Evolutionary conservation across 345 rosid species (phyloP).

Genomic region (Lumnitzera racemosa): DNA sequence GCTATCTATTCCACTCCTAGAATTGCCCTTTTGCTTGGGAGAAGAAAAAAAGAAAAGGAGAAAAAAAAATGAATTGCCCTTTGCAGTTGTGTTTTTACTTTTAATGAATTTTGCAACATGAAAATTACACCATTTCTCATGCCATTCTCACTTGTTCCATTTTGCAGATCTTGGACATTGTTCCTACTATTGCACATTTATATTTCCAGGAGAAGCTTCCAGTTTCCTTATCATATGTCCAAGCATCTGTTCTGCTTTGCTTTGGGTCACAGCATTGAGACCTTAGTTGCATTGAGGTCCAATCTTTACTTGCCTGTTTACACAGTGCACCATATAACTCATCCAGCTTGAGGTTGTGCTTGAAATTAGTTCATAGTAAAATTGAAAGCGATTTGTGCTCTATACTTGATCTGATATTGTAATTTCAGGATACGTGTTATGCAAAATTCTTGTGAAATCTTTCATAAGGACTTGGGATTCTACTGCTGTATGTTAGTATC

Average conservation of each 20-base stretch:
- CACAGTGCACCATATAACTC: not conserved
- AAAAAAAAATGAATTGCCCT: no score
- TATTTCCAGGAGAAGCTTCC: constrained; percentile 87
- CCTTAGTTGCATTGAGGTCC: constrained; percentile 62
- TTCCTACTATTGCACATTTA: constrained; percentile 56
- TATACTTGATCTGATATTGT: not conserved
- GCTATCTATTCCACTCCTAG: no score
- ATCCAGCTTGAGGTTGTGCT: constrained; percentile 1
- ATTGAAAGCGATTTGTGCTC: not conserved
- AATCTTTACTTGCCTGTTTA: constrained; percentile 6
- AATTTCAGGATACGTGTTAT: not conserved
- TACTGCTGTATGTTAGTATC: no score
- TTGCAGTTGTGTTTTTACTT: no score
- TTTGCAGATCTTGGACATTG: constrained; percentile 55
- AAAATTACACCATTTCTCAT: no score
- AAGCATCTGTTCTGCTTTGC: constrained; percentile 79
- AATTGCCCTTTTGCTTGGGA: no score
- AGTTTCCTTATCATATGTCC: constrained; percentile 59
- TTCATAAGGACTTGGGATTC: no score
- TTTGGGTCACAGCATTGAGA: constrained; percentile 75
- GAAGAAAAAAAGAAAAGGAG: no score
- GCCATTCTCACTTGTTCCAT: not conserved
- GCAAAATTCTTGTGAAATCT: no score
- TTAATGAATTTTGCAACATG: no score
- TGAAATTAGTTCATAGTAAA: not conserved